Conservation (phyloP, 305 asterid species). For the Andrographis paniculata region DNA sequence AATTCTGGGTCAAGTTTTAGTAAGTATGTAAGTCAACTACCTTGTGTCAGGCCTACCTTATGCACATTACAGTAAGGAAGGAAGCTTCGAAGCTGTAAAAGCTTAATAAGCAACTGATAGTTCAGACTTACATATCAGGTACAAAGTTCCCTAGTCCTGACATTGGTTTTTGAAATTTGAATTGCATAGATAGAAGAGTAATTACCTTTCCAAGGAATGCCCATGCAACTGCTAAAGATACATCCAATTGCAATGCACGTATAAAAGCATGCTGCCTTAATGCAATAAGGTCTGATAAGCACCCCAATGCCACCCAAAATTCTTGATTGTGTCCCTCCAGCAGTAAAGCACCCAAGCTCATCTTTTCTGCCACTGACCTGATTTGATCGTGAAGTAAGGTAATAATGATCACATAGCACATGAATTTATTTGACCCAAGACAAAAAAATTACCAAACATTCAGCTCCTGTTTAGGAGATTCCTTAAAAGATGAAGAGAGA, state of each 20-base stretch:
- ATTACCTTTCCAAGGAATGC: constrained; percentile 90
- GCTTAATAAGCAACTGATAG: too few relatives aligned
- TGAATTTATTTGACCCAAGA: constrained; percentile 9
- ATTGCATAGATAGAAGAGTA: constrained; percentile 11
- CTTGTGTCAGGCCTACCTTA: too few relatives aligned
- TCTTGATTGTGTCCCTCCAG: constrained; percentile 86
- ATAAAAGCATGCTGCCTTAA: constrained; percentile 88
- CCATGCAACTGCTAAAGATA: constrained; percentile 93
- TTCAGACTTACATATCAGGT: too few relatives aligned
- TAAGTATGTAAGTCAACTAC: too few relatives aligned
- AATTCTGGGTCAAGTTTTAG: too few relatives aligned
- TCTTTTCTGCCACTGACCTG: constrained; percentile 92
- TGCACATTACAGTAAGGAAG: too few relatives aligned
- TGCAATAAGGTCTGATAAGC: constrained; percentile 51
- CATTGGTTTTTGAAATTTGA: too few relatives aligned
- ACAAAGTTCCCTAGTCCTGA: too few relatives aligned
- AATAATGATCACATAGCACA: constrained; percentile 14
- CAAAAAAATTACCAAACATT: constrained; percentile 42
- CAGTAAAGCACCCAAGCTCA: constrained; percentile 76
- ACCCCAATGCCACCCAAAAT: constrained; percentile 93
- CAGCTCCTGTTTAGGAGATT: constrained; percentile 33
- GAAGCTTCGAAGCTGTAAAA: too few relatives aligned
- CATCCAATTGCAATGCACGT: constrained; percentile 85
- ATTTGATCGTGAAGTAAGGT: constrained; percentile 26
- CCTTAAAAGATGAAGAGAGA: constrained; percentile 49